Percentiles rank a stretch among this genome's conserved stretches.
These are phyloP conservation scores for Chytriomyces confervae DNA, from an alignment of 192 early-diverging fungal genomes.

Conservation along the genomic window DNA sequence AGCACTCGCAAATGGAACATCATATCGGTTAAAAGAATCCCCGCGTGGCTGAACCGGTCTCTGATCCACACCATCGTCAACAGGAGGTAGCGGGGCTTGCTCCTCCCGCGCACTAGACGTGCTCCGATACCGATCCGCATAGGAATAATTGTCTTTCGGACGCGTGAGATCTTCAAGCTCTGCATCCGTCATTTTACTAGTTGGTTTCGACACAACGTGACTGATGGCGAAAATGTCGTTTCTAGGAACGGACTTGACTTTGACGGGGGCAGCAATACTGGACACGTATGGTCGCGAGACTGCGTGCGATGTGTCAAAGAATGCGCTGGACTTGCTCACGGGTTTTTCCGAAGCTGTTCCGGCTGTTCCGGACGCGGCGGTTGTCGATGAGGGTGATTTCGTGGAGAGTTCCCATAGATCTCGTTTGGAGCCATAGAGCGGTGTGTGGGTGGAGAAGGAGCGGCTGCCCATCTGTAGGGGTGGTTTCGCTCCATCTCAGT, in stretches of 20 bases:
- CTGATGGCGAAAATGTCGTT: slow-evolving; percentile 51
- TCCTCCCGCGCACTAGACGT: no score
- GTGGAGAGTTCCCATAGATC: slow-evolving; percentile 27
- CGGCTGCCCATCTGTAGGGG: neutral
- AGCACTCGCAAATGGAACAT: no score
- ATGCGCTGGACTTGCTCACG: neutral
- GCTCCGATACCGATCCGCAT: neutral
- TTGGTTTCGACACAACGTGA: slow-evolving; percentile 48
- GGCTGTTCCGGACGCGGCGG: neutral
- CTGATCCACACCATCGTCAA: no score
- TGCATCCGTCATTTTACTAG: slow-evolving; percentile 42
- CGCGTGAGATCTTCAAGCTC: slow-evolving; percentile 40
- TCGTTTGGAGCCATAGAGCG: slow-evolving; percentile 26
- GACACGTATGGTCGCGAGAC: slow-evolving; percentile 1
- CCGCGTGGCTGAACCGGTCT: no score
- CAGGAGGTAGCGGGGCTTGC: no score
- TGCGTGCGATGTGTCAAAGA: neutral
- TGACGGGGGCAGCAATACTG: neutral
- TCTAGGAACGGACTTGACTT: neutral
- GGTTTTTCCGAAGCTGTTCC: neutral
- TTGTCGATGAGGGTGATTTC: neutral
- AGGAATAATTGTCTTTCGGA: neutral
- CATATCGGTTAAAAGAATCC: neutral
- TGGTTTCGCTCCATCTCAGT: neutral
- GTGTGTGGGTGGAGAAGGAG: neutral